phyloP scores from a whole-genome alignment of 176 grass and related monocot species.

The Bolboschoenus planiculmis region DNA sequence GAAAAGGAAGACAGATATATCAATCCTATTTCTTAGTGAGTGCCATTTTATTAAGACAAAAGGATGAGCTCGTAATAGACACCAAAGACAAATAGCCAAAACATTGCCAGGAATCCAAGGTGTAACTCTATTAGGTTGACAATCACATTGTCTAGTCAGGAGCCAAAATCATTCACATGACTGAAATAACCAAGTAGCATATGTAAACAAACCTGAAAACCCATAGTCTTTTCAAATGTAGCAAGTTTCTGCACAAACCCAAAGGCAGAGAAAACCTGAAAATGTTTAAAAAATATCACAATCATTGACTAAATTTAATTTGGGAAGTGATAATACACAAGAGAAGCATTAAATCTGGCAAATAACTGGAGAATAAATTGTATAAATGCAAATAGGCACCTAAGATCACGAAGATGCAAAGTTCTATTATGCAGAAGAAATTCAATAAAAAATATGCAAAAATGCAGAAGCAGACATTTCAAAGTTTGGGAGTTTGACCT shows the following conservation, averaged over 20 bases:
- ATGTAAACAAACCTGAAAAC: slow-evolving; percentile 66
- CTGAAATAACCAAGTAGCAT: slow-evolving; percentile 24
- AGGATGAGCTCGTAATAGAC: background rate
- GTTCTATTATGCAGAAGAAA: slow-evolving; percentile 25
- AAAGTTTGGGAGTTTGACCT: slow-evolving; percentile 86
- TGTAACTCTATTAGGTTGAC: background rate
- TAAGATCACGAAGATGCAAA: slow-evolving; percentile 20
- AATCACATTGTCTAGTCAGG: background rate
- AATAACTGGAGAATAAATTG: slow-evolving; percentile 10
- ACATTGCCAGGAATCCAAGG: background rate
- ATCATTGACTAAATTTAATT: background rate
- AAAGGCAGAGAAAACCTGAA: slow-evolving; percentile 96
- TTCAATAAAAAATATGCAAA: slow-evolving; percentile 30
- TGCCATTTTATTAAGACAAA: background rate
- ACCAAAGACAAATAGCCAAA: background rate
- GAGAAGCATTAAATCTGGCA: slow-evolving; percentile 13
- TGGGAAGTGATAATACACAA: background rate
- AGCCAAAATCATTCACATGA: background rate
- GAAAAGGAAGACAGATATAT: slow-evolving; percentile 25
- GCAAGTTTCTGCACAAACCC: slow-evolving; percentile 99
- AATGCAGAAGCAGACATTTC: slow-evolving; percentile 38
- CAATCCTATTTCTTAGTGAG: slow-evolving; percentile 13
- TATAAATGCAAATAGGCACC: slow-evolving; percentile 19
- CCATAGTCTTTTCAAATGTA: slow-evolving; percentile 95
- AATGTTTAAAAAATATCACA: background rate